Evolutionary conservation across 78 protist species (phyloP).

Genomic region (Dictyostelium intermedium): DNA sequence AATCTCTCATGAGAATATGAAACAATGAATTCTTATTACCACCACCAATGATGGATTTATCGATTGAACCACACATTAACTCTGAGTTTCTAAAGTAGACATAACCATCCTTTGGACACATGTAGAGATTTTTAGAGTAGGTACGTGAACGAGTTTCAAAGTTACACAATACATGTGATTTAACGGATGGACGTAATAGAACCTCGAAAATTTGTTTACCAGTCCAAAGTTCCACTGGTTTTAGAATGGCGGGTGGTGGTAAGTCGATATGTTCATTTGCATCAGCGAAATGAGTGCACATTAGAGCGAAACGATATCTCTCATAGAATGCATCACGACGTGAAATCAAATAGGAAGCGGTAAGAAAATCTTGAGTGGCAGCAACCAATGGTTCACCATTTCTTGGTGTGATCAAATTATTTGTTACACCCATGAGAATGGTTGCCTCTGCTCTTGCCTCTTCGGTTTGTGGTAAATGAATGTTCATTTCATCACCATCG

Average conservation of each 20-base stretch:
- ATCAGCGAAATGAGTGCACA: conserved; percentile 79
- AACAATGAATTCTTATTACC: conserved; percentile 94
- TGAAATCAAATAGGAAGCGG: conserved; percentile 94
- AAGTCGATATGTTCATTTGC: conserved; percentile 85
- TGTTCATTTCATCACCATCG: conserved; percentile 98
- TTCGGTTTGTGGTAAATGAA: conserved; percentile 96
- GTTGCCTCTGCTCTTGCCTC: conserved; percentile 97
- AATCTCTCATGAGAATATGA: conserved; percentile 88
- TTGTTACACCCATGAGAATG: conserved; percentile 69
- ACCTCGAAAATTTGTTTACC: conserved; percentile 98
- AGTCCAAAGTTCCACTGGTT: conserved; percentile 98
- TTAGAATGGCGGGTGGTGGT: conserved; percentile 93
- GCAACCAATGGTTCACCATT: conserved; percentile 98
- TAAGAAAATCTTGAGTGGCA: conserved; percentile 98
- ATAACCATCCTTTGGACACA: conserved; percentile 95
- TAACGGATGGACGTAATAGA: conserved; percentile 82
- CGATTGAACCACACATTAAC: conserved; percentile 95
- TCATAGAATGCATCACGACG: conserved; percentile 92
- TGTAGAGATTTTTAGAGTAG: conserved; percentile 66
- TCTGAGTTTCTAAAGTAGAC: conserved; percentile 87
- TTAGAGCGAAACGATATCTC: conserved; percentile 78
- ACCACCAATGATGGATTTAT: conserved; percentile 89
- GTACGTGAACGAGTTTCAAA: conserved; percentile 78
- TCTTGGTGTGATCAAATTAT: conserved; percentile 98
- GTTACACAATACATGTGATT: conserved; percentile 59